Percentiles rank a stretch among this genome's conserved stretches.
These are phyloP conservation scores for Fremontodendron californicum DNA, from an alignment of 345 rosid genomes.

Conservation along the genomic window DNA sequence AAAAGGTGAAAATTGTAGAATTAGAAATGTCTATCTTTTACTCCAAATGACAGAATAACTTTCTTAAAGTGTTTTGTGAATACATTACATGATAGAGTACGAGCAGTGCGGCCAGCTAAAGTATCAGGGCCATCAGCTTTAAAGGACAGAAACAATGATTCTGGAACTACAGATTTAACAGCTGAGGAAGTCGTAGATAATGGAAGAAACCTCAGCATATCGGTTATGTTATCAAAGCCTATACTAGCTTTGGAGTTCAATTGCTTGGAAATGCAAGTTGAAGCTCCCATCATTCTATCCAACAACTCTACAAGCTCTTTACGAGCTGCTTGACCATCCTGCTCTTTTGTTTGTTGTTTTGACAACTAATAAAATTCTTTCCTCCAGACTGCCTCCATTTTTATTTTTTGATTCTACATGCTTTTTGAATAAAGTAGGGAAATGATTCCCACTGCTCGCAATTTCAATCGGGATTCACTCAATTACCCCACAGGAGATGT, in stretches of 20 bases:
- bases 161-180: slow-evolving; percentile 8
- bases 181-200: slow-evolving; percentile 24
- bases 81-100: slow-evolving; percentile 23
- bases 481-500: not conserved
- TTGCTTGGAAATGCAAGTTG: slow-evolving; percentile 73
- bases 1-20: not conserved
- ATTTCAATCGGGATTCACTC: not conserved
- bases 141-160: slow-evolving; percentile 19
- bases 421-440: not conserved
- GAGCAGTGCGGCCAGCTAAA: slow-evolving; percentile 56
- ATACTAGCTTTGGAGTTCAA: slow-evolving; percentile 70
- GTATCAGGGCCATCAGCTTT: slow-evolving; percentile 31
- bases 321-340: slow-evolving; percentile 17
- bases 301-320: slow-evolving; percentile 19
- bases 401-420: no score
- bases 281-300: slow-evolving; percentile 58
- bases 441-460: not conserved
- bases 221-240: slow-evolving; percentile 75
- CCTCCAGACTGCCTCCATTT: no score
- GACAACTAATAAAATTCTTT: not conserved
- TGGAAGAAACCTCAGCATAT: slow-evolving; percentile 37
- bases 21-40: no score
- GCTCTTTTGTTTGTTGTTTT: not conserved
- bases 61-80: not conserved
- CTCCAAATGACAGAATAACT: not conserved